Evolutionary conservation across 768 basidiomycete species (phyloP), one percentile per base, ranked within the genome.

Genomic region (Pleurotus cornucopiae): DNA sequence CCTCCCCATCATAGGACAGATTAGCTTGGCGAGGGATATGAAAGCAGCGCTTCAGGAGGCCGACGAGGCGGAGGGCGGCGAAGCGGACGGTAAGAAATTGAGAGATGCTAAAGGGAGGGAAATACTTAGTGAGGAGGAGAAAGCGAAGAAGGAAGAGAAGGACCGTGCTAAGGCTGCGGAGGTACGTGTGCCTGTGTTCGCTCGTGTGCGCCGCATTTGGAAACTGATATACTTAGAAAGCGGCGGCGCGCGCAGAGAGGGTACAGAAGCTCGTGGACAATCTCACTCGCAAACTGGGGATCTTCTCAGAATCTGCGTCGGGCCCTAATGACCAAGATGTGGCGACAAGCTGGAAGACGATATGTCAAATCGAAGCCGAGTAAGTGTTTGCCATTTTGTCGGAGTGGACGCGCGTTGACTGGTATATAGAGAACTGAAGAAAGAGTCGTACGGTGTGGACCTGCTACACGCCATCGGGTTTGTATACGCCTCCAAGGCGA

Each of bases 21-120:
- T 95, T 62, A 90, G 89, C 58, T 73, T 96, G 54, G 94, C 91
- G 26, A 79, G 39, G 34, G 94, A 96, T 64, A 94, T 96, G 94
- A 96, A 96, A 75, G 80, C 87, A 2, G 94, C 91, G 3, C 69
- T 95, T 65, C 93, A 95, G 64, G 92, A 94, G 66, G 91, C 85
- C 0, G 85, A 85, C 56, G 78, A 72, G 16, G 91, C 85, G 1
- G 71, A 67, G 34, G 72, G 71, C 14, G 57, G 77, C 1, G 88
- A 83, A 63, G 77, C 68, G 6, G 74, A 73, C 13, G 81, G 78
- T 47, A 81, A 82, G 66, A 83, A 77, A 64, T 72, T 79, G 14
- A 77, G 78, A 64, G 85, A 79, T 59, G 70, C 73, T 25, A 81
- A 80, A 60, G 78, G 77, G 3, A 71, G 73, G 67, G 79, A 81